Percentiles rank a stretch among this genome's conserved stretches.
Conservation (phyloP, 768 basidiomycete genomes). For the Panaeolus cyanescens region DNA sequence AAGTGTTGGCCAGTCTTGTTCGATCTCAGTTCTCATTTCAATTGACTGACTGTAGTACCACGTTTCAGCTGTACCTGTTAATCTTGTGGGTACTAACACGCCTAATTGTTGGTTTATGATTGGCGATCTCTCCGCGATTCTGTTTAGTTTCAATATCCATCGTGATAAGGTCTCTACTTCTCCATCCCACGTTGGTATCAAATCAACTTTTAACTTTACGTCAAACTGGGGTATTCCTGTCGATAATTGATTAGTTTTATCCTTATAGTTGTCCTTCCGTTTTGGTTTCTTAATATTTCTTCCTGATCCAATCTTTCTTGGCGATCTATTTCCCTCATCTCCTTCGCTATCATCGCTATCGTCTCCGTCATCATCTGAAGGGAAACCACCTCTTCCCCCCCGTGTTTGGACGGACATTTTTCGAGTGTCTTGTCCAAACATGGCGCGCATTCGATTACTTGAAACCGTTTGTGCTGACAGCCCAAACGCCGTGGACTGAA, state of each 20-base stretch:
- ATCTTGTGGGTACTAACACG: constrained; percentile 27
- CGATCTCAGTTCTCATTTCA: constrained; percentile 8
- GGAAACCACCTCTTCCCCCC: too few relatives aligned
- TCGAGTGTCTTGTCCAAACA: too few relatives aligned
- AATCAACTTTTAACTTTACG: constrained; percentile 28
- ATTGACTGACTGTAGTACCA: constrained; percentile 31
- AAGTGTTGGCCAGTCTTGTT: constrained; percentile 30
- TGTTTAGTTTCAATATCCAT: constrained; percentile 30
- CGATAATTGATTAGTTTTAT: too few relatives aligned
- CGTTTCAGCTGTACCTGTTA: constrained; percentile 22
- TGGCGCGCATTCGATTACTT: too few relatives aligned
- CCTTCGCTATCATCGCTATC: too few relatives aligned
- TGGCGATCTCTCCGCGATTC: constrained; percentile 17
- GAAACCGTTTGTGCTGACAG: too few relatives aligned
- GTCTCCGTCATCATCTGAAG: too few relatives aligned
- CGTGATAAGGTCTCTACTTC: constrained; percentile 21
- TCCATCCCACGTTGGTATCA: constrained; percentile 34
- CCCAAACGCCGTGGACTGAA: too few relatives aligned
- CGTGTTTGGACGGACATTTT: too few relatives aligned
- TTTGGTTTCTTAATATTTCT: not conserved
- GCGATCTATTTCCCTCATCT: too few relatives aligned
- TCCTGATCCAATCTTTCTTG: too few relatives aligned
- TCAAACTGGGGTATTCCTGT: constrained; percentile 34
- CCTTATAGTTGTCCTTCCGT: too few relatives aligned
- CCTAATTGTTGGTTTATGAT: constrained; percentile 29